These are phyloP conservation scores for Krasilnikovozyma curviuscula DNA, from an alignment of 768 basidiomycete genomes.

Conservation along the genomic window DNA sequence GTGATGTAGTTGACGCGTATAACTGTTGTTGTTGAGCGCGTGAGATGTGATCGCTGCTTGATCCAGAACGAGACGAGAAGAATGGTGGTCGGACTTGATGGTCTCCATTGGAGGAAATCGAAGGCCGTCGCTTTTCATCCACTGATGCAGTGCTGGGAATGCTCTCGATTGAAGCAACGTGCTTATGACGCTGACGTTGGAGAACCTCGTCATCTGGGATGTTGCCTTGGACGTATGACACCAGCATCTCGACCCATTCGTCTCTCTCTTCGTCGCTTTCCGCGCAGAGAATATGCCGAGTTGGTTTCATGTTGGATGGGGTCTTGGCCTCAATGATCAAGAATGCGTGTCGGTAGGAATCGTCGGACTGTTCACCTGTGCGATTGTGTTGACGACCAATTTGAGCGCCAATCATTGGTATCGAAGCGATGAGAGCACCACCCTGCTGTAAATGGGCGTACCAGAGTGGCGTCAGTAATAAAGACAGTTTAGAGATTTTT, in stretches of 20 bases:
- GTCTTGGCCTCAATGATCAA: slow-evolving; percentile 56
- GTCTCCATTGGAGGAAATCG: slow-evolving; percentile 31
- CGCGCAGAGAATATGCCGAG: slow-evolving; percentile 83
- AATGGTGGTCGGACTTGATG: slow-evolving; percentile 28
- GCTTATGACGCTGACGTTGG: not conserved
- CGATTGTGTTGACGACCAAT: slow-evolving; percentile 71
- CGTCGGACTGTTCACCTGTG: slow-evolving; percentile 32
- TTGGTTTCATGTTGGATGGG: slow-evolving; percentile 18
- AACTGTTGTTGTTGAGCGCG: too few relatives aligned
- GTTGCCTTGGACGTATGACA: slow-evolving; percentile 64
- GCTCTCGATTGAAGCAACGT: not conserved
- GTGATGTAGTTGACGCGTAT: too few relatives aligned
- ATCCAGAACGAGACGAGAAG: slow-evolving; percentile 17
- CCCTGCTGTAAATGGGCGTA: slow-evolving; percentile 42
- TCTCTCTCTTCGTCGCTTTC: slow-evolving; percentile 88
- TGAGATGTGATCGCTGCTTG: too few relatives aligned
- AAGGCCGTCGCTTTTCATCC: not conserved
- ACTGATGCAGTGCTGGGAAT: not conserved
- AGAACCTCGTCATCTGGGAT: slow-evolving; percentile 32
- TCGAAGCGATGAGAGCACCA: slow-evolving; percentile 76
- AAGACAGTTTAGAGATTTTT: not conserved
- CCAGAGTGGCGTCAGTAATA: not conserved
- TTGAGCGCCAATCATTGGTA: slow-evolving; percentile 73
- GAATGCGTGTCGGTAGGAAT: slow-evolving; percentile 92
- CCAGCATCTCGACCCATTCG: slow-evolving; percentile 82